Base-by-base conservation (phyloP, 73 alveolate genomes). In the Stentor coeruleus region DNA sequence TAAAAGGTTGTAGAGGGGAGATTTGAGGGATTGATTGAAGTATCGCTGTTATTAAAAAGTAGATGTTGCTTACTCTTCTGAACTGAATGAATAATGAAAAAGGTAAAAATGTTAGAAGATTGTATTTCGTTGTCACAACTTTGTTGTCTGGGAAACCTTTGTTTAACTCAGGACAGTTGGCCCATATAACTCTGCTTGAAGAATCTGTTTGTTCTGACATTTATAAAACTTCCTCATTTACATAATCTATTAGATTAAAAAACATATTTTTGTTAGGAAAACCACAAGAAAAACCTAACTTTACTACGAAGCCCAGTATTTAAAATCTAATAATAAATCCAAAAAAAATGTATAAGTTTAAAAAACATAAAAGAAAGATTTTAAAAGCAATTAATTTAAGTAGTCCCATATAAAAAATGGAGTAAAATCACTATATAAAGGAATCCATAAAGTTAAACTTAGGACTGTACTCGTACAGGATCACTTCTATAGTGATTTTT, bases 381-480 rank as follows among this genome's bases (percentile, higher is more conserved):
- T n/a, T n/a, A n/a, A n/a, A n/a, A n/a, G n/a, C n/a, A n/a, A n/a
- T n/a, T n/a, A n/a, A n/a, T n/a, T n/a, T n/a, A n/a, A n/a, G n/a
- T n/a, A n/a, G 35, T 39, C 86, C 86, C 86, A 81, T 81, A 55
- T 58, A 38, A 81, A 74, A 42, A 42, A n/a, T 31, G 36, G 0
- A 0, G 36, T 30, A 81, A 30, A 81, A 26, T 4, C 59, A 28
- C 59, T 26, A 42, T 42, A 15, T 33, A 81, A 74, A 55, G 42
- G 49, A 3, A 42, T 33, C 77, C 36, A 38, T 20, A 58, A 35
- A 83, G 36, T 30, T 35, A 73, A 75, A 76, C 28, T 87, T 88
- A 93, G 88, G 98, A 93, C 98, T 93, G 98, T 93, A 91, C 98
- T 93, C 98, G 97, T 91, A 91, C 97, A 93, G 98, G 95, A 93